Percentiles rank a stretch among this genome's conserved stretches.
These are phyloP conservation scores for Aspergillus cavernicola DNA, from an alignment of 495 filamentous ascomycete genomes.

Conservation along the genomic window DNA sequence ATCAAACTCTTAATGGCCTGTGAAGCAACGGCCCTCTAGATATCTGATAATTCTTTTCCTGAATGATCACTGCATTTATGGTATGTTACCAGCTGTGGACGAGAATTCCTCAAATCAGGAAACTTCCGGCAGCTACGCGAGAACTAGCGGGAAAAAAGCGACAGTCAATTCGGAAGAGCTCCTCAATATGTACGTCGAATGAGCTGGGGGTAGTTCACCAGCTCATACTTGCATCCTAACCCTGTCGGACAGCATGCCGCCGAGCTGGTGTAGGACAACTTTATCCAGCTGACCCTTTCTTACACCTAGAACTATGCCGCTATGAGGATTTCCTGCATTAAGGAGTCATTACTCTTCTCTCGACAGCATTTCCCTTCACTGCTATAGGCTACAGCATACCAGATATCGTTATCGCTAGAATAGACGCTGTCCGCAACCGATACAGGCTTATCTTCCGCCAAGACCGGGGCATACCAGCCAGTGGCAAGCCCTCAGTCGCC, in stretches of 20 bases:
- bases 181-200: too few relatives aligned
- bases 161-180: too few relatives aligned
- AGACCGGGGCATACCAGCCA: conserved; percentile 3
- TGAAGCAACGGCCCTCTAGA: background rate
- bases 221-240: background rate
- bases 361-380: background rate
- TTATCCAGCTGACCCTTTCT: background rate
- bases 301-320: background rate
- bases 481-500: background rate
- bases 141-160: too few relatives aligned
- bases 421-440: background rate
- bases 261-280: background rate
- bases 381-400: background rate
- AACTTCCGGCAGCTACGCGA: too few relatives aligned
- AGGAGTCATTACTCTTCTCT: background rate
- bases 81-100: background rate
- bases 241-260: too few relatives aligned
- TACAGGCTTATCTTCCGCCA: conserved; percentile 1
- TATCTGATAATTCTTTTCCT: background rate
- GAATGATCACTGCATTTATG: background rate
- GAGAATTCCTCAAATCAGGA: background rate
- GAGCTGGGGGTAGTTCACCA: background rate
- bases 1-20: background rate
- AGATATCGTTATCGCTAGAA: background rate
- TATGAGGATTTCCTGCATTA: background rate